Conservation (phyloP, 1,284 basidiomycete genomes). For the Ceratobasidium sp. region DNA sequence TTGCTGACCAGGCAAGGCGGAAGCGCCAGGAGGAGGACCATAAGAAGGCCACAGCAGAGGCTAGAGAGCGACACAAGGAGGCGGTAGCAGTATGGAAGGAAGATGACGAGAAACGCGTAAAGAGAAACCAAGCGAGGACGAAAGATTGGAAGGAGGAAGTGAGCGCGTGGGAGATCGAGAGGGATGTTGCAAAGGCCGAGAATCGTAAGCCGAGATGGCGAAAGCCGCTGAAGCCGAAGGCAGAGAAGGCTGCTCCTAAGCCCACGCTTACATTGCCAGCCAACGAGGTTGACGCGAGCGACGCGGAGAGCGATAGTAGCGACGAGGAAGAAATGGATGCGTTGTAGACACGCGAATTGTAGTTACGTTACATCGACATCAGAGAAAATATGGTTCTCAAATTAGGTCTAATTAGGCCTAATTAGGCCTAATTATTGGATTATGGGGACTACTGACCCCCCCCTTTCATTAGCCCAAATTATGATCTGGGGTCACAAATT, state of each 20-base stretch:
- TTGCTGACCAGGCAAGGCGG: not conserved
- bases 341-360: too few relatives aligned
- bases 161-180: not conserved
- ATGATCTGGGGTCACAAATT: too few relatives aligned
- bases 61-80: not conserved
- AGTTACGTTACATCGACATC: too few relatives aligned
- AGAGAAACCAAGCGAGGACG: not conserved
- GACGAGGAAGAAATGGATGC: not conserved
- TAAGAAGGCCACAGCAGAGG: not conserved
- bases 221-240: not conserved
- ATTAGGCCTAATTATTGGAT: too few relatives aligned
- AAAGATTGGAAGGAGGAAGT: not conserved
- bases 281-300: too few relatives aligned
- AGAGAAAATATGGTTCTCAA: too few relatives aligned
- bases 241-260: not conserved
- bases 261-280: not conserved
- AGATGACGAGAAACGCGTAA: not conserved
- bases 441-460: too few relatives aligned
- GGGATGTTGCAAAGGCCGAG: not conserved
- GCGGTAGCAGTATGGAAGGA: not conserved
- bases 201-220: not conserved
- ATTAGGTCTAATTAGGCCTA: too few relatives aligned
- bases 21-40: slow-evolving; percentile 1
- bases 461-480: too few relatives aligned
- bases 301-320: not conserved